A percentile compares a stretch with the other conserved stretches of the same genome.
These are phyloP conservation scores for Boletellus sp. DNA, from an alignment of 768 basidiomycete species.

Conservation along the genomic window DNA sequence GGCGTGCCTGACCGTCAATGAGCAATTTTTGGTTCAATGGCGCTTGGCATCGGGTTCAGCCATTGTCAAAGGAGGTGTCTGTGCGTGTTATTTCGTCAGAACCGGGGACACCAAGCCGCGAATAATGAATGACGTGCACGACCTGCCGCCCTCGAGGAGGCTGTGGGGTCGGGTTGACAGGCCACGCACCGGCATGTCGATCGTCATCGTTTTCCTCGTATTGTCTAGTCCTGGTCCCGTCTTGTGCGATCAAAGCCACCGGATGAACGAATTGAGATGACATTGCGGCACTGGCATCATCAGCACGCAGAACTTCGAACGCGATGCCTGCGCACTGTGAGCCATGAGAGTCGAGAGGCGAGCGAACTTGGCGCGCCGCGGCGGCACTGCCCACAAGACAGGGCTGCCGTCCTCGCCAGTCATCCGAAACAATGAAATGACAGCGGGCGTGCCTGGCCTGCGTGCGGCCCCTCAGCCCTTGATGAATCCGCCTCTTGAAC, in stretches of 20 bases:
- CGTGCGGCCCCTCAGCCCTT: constrained; percentile 5
- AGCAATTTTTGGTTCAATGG: not conserved
- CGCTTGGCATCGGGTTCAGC: not conserved
- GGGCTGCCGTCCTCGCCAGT: not conserved
- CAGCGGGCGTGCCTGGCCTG: constrained; percentile 11
- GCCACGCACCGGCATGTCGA: constrained; percentile 1
- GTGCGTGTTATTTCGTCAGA: not conserved
- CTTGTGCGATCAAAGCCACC: too few relatives aligned
- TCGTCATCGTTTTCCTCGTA: not conserved
- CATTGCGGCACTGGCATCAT: too few relatives aligned
- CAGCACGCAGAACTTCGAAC: too few relatives aligned
- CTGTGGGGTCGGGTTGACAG: constrained; percentile 3
- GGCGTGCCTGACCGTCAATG: not conserved
- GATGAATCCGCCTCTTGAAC: not conserved
- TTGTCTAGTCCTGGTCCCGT: too few relatives aligned
- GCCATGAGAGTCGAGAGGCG: too few relatives aligned
- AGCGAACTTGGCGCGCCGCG: too few relatives aligned
- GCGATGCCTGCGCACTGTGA: too few relatives aligned
- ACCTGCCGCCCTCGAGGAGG: not conserved
- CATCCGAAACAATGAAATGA: not conserved
- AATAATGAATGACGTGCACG: not conserved
- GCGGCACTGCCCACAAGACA: too few relatives aligned
- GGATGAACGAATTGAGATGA: too few relatives aligned
- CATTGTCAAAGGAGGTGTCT: not conserved
- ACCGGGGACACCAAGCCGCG: constrained; percentile 8